These are phyloP conservation scores for Gomphus bonarii DNA, from an alignment of 1,284 basidiomycete species.

Conservation along the genomic window DNA sequence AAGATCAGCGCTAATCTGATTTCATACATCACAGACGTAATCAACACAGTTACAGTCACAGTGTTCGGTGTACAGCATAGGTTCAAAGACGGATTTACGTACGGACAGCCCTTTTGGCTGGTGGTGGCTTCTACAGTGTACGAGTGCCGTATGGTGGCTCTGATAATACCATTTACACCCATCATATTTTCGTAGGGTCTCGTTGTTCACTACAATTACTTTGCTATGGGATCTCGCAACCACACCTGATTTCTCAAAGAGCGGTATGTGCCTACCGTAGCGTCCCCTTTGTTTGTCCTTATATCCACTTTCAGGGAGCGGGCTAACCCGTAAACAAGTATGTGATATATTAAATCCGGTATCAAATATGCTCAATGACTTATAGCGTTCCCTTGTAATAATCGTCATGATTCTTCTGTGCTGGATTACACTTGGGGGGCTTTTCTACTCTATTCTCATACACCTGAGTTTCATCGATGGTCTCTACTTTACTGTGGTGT, in stretches of 20 bases:
- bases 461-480: conserved; percentile 50
- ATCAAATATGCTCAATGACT: neutral
- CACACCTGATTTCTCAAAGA: conserved; percentile 56
- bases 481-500: conserved; percentile 50
- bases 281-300: neutral
- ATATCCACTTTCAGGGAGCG: conserved; percentile 41
- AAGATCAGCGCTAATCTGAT: conserved; percentile 2
- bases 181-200: conserved; percentile 25
- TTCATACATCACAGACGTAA: conserved; percentile 37
- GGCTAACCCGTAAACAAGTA: conserved; percentile 68
- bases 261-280: conserved; percentile 37
- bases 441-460: conserved; percentile 50
- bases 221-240: conserved; percentile 51
- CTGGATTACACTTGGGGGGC: conserved; percentile 64
- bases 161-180: neutral
- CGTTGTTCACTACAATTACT: conserved; percentile 58
- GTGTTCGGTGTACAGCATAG: conserved; percentile 58
- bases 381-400: conserved; percentile 45
- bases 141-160: neutral
- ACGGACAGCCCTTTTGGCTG: conserved; percentile 72
- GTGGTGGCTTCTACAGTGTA: conserved; percentile 63
- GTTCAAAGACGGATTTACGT: conserved; percentile 61
- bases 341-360: neutral
- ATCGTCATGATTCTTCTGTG: conserved; percentile 64
- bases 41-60: conserved; percentile 56